Conservation (phyloP, 2,329 filamentous ascomycete genomes). For the Arthrobotrys sinensis region DNA sequence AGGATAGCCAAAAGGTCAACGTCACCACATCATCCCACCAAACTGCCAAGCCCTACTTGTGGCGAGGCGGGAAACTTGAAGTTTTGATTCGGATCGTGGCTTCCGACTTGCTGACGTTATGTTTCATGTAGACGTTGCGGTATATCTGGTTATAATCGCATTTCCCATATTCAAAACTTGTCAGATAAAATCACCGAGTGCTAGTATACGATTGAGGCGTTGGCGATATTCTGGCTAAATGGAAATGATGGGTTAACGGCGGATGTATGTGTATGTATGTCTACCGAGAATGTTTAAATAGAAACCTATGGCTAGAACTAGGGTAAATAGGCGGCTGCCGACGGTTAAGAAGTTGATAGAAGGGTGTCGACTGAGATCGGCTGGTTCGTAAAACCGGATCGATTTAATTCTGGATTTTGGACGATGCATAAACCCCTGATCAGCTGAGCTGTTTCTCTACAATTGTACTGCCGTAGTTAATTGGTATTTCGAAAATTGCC, state of each 20-base stretch:
- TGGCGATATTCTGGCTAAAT: constrained; percentile 29
- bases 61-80: constrained; percentile 20
- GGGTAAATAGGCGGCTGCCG: constrained; percentile 52
- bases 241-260: neutral
- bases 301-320: constrained; percentile 6
- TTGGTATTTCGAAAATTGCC: neutral
- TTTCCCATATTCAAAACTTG: neutral
- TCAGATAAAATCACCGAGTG: neutral
- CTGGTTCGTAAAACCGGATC: neutral
- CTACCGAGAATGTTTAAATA: constrained; percentile 20
- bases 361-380: neutral
- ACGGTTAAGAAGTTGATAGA: constrained; percentile 33
- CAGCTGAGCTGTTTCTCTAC: constrained; percentile 12
- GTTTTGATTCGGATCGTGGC: constrained; percentile 17
- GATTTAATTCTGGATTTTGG: neutral
- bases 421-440: neutral
- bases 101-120: constrained; percentile 31
- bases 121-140: constrained; percentile 22
- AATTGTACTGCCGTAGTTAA: neutral
- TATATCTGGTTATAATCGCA: constrained; percentile 8
- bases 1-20: neutral
- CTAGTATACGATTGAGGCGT: neutral
- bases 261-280: constrained; percentile 16
- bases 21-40: constrained; percentile 1
- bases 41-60: constrained; percentile 11